phyloP scores from a whole-genome alignment of 225 moss, liverwort and hornwort species.

The Climacium dendroides region DNA sequence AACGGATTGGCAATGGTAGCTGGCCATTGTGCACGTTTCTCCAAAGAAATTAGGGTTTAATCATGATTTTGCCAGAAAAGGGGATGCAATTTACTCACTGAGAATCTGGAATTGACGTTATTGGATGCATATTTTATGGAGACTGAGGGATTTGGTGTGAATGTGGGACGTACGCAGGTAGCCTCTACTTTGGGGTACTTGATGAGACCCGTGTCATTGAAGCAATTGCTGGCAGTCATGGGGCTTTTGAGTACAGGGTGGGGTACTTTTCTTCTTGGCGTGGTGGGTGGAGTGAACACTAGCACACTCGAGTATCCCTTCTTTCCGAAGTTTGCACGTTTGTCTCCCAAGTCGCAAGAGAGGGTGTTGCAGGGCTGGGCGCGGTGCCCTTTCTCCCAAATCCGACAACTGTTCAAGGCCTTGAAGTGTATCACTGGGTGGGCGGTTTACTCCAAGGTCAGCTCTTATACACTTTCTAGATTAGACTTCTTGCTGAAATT shows the following conservation, averaged over 20 bases:
- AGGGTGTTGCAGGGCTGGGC: constrained; percentile 52
- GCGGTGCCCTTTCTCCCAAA: not conserved
- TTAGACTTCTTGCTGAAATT: not conserved
- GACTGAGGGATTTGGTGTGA: not conserved
- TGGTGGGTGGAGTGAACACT: constrained; percentile 22
- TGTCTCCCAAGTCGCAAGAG: constrained; percentile 20
- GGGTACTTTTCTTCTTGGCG: constrained; percentile 27
- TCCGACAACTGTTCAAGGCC: constrained; percentile 37
- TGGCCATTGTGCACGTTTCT: not conserved
- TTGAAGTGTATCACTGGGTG: constrained; percentile 36
- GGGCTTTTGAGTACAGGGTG: constrained; percentile 17
- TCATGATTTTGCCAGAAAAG: not conserved
- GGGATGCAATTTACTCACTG: not conserved
- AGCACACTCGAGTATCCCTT: constrained; percentile 13
- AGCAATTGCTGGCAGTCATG: not conserved
- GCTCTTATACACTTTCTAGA: not conserved
- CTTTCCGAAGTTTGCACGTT: constrained; percentile 1
- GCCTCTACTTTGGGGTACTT: constrained; percentile 4
- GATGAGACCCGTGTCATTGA: constrained; percentile 1
- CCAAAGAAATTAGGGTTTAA: not conserved
- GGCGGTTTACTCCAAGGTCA: constrained; percentile 57
- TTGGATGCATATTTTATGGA: too few species aligned
- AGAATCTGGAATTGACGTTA: not conserved
- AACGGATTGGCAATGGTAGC: not conserved
- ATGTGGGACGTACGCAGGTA: not conserved